Base-by-base conservation (phyloP, 2,329 filamentous ascomycete species). In the Nemania abortiva region DNA sequence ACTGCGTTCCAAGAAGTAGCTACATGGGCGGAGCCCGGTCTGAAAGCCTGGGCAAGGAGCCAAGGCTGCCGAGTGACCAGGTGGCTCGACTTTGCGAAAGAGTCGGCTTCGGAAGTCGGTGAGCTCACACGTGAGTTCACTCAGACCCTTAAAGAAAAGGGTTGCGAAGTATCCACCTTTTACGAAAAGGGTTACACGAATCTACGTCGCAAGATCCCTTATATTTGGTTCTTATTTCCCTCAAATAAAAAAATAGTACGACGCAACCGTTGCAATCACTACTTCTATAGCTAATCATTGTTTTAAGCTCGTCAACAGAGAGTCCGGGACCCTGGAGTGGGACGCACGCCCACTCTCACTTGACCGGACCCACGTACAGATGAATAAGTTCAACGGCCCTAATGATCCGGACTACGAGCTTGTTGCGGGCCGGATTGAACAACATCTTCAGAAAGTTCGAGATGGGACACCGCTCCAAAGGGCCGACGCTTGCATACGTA, bases 401-500 rank as follows among this genome's bases (percentile, higher is more conserved):
- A 2, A 29, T 3, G 22, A 52, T 29, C 5, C 20, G 11, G 24
- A 53, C 50, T 53, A 53, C 50, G 3, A 53, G 15, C 11, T 13
- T 6, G 27, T 53, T 18, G 50, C 50, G 18, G 6, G 27, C 24
- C 22, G 50, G 6, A 31, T 53, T n/a, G 50, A 31, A 31, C 24
- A 3, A n/a, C 18, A 9, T n/a, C 3, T 53, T n/a, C 5, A 39
- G n/a, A 55, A 39, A 22, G 11, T 52, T 39, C 45, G 47, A 13
- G n/a, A 52, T 4, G 27, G 27, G 22, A 31, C 3, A 3, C 58
- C 47, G 1, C 39, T 61, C 20, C 29, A 61, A n/a, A 15, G 11
- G 13, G 58, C 58, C 18, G 47, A 63, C 18, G 34, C 15, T 15
- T 49, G 50, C 39, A 55, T 63, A 22, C 60, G n/a, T n/a, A 55